phyloP scores from a whole-genome alignment of 495 filamentous ascomycete genomes.

The Pseudoneurospora amorphoporcata region DNA sequence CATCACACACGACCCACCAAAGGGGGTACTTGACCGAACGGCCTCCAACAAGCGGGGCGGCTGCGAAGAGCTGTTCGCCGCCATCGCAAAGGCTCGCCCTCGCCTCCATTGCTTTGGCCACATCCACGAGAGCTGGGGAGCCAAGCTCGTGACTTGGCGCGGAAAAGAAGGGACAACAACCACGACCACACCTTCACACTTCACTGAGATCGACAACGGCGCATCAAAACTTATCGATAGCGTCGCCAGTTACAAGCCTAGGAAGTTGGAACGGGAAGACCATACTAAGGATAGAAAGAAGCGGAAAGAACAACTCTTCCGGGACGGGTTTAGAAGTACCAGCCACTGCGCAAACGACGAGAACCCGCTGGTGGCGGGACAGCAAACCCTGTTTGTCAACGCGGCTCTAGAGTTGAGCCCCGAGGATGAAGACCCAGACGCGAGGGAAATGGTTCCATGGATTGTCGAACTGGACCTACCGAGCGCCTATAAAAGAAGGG shows the following conservation, averaged over 20 bases:
- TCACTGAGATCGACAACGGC: conserved; percentile 28
- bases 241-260: conserved; percentile 26
- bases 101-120: conserved; percentile 63
- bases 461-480: conserved; percentile 41
- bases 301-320: not conserved
- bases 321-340: conserved; percentile 9
- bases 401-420: conserved; percentile 39
- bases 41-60: conserved; percentile 33
- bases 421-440: conserved; percentile 25
- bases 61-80: conserved; percentile 46
- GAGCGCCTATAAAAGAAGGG: too few relatives aligned
- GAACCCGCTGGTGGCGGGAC: conserved; percentile 32
- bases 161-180: conserved; percentile 11
- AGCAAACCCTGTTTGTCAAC: conserved; percentile 65
- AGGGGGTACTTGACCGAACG: conserved; percentile 44
- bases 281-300: not conserved
- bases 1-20: conserved; percentile 67
- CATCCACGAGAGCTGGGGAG: conserved; percentile 70
- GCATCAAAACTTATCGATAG: conserved; percentile 32
- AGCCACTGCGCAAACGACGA: conserved; percentile 26
- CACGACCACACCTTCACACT: conserved; percentile 25
- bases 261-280: conserved; percentile 7
- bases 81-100: conserved; percentile 43
- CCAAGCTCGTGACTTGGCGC: conserved; percentile 47
- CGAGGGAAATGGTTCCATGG: conserved; percentile 45